Conservation (phyloP, 2,329 filamentous ascomycete species). For the Fusarium incarnatum region DNA sequence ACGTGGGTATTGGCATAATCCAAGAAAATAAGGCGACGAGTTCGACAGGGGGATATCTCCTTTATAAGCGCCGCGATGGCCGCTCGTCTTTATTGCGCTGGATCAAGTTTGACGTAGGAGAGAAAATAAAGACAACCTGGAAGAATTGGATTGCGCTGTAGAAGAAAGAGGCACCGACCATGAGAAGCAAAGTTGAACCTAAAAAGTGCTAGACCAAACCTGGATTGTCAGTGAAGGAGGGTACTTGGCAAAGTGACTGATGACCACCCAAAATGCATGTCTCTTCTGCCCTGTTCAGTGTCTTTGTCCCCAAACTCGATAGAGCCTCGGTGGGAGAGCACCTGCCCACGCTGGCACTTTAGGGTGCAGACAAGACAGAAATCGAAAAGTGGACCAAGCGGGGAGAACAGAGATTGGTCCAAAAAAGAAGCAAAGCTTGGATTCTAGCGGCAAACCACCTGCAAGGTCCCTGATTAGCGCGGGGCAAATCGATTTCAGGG, state of each 20-base stretch:
- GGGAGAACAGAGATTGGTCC: slow-evolving; percentile 18
- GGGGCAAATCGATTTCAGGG: slow-evolving; percentile 16
- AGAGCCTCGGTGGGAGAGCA: slow-evolving; percentile 21
- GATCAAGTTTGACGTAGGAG: slow-evolving; percentile 8
- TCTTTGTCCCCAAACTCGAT: background rate
- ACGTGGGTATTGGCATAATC: slow-evolving; percentile 26
- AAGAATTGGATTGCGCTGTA: slow-evolving; percentile 13
- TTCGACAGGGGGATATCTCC: slow-evolving; percentile 1
- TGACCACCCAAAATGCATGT: slow-evolving; percentile 17
- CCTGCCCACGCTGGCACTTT: slow-evolving; percentile 8
- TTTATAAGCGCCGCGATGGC: background rate
- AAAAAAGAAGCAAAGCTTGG: slow-evolving; percentile 7
- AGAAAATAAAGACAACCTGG: slow-evolving; percentile 21
- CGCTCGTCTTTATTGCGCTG: slow-evolving; percentile 5
- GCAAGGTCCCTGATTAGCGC: slow-evolving; percentile 42
- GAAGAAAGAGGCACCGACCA: slow-evolving; percentile 9
- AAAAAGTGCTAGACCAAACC: slow-evolving; percentile 24
- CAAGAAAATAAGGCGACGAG: background rate
- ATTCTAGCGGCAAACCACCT: slow-evolving; percentile 36
- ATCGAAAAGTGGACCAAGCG: slow-evolving; percentile 8
- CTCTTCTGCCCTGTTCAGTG: slow-evolving; percentile 1
- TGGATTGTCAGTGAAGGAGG: slow-evolving; percentile 1
- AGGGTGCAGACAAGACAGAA: slow-evolving; percentile 4
- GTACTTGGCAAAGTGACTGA: slow-evolving; percentile 6
- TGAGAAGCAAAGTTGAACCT: slow-evolving; percentile 21